Conservation (phyloP, 306 rosid genomes). For the Castanea mollissima region DNA sequence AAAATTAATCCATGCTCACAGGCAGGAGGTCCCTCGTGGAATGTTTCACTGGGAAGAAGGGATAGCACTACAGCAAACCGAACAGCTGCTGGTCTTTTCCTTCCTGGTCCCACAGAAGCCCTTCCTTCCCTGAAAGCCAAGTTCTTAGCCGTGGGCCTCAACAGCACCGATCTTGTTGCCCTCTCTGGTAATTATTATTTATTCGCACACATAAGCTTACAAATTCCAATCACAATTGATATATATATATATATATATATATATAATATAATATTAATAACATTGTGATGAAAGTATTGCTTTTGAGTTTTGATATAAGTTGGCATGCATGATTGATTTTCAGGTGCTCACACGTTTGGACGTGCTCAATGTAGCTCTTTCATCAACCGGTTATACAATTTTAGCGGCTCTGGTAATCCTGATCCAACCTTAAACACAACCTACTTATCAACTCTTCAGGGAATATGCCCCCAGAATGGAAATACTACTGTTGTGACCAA, state of each 20-base stretch:
- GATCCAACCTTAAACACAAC: constrained; percentile 20
- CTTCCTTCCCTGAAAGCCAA: constrained; percentile 10
- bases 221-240: not conserved
- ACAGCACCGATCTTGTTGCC: constrained; percentile 46
- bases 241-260: too few relatives aligned
- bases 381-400: not conserved
- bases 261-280: too few relatives aligned
- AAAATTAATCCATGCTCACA: not conserved
- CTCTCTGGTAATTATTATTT: constrained; percentile 47
- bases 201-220: not conserved
- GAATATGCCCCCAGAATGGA: constrained; percentile 22
- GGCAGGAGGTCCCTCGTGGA: constrained; percentile 56
- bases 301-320: not conserved
- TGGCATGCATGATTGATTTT: not conserved
- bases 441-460: not conserved
- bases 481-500: not conserved
- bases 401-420: not conserved
- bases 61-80: constrained; percentile 46
- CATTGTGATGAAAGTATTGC: not conserved
- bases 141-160: constrained; percentile 27
- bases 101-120: constrained; percentile 32
- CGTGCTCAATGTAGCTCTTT: constrained; percentile 1
- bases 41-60: constrained; percentile 50
- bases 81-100: constrained; percentile 27
- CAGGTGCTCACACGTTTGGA: constrained; percentile 38